Evolutionary conservation across 2,329 filamentous ascomycete genomes (phyloP).

Genomic region (Fonsecaea nubica): DNA sequence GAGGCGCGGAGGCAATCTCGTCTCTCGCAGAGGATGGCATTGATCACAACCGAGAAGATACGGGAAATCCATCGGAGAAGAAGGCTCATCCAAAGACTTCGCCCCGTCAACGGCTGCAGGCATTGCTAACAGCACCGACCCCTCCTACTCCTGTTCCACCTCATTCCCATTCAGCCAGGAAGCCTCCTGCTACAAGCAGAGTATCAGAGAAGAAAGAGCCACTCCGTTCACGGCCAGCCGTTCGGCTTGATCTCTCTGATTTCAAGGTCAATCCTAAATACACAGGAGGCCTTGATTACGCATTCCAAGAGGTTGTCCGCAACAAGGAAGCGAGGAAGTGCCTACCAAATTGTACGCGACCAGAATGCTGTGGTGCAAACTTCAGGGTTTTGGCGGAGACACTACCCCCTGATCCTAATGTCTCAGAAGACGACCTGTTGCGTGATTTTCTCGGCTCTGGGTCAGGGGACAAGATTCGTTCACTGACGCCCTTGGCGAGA

Average conservation of each 20-base stretch:
- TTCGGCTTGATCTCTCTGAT: constrained; percentile 68
- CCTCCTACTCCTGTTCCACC: constrained; percentile 14
- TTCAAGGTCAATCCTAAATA: constrained; percentile 80
- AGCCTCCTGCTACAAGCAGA: neutral
- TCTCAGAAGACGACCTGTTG: constrained; percentile 48
- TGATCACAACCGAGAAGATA: constrained; percentile 30
- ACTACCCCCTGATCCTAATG: constrained; percentile 38
- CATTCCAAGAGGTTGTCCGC: constrained; percentile 77
- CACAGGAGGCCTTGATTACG: constrained; percentile 74
- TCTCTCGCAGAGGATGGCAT: constrained; percentile 60
- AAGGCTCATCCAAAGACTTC: constrained; percentile 11
- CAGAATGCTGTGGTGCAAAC: constrained; percentile 76
- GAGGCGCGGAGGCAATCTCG: constrained; percentile 49
- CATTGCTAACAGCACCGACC: constrained; percentile 23
- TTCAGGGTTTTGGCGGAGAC: constrained; percentile 70
- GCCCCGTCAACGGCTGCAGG: constrained; percentile 27
- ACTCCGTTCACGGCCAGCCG: constrained; percentile 65
- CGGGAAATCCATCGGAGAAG: neutral
- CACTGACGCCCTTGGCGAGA: constrained; percentile 56
- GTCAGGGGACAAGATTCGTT: constrained; percentile 58
- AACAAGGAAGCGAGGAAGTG: constrained; percentile 71
- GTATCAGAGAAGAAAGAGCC: constrained; percentile 47
- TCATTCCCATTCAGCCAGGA: constrained; percentile 1
- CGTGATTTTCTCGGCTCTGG: constrained; percentile 40
- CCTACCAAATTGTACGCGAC: constrained; percentile 74